Base-by-base conservation (phyloP, 306 rosid species). In the Gillenia trifoliata region DNA sequence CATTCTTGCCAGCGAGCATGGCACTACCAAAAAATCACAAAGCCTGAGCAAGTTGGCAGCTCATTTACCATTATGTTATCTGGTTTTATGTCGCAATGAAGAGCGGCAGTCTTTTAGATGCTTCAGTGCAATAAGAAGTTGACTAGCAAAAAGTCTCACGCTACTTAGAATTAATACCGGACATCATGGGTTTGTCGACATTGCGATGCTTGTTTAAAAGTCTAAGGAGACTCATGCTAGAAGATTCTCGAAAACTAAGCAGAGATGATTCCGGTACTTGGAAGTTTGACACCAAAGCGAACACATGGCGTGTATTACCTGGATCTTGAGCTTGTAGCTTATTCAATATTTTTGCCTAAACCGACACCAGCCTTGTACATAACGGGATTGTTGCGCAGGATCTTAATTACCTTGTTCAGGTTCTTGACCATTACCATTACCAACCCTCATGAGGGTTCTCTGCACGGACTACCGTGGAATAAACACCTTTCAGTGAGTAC, bases 21-120 rank as follows among this genome's bases (percentile, higher is more conserved):
- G 99, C 99, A 84, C 92, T 94, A 13, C 99, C 99, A n/a, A n/a
- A 71, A 94, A 92, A 86, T 94, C 99, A 77, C 99, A 94, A 72
- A 94, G 97, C 90, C 92, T 94, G n/a, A n/a, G n/a, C n/a, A n/a
- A n/a, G n/a, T n/a, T n/a, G n/a, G n/a, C 85, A 94, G 83, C 63
- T 92, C 97, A 85, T 94, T 94, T 87, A 94, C 99, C 91, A 92
- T 86, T 96, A 94, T 94, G 83, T 92, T 94, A 79, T 94, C 99
- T 0, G 97, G 99, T 89, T 94, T 94, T 79, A 94, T 94, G 81
- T 94, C 99, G 63, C 97, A 94, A 75, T 94, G 99, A 59, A 94
- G 97, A 83, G 92, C 97, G 57, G 85, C 99, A 94, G 73, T 92
- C 90, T 77, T 93, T 89, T 26, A 94, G 91, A 87, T 94, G 97